These are phyloP conservation scores for Petrea volubilis DNA, from an alignment of 257 asterid genomes.

Conservation along the genomic window DNA sequence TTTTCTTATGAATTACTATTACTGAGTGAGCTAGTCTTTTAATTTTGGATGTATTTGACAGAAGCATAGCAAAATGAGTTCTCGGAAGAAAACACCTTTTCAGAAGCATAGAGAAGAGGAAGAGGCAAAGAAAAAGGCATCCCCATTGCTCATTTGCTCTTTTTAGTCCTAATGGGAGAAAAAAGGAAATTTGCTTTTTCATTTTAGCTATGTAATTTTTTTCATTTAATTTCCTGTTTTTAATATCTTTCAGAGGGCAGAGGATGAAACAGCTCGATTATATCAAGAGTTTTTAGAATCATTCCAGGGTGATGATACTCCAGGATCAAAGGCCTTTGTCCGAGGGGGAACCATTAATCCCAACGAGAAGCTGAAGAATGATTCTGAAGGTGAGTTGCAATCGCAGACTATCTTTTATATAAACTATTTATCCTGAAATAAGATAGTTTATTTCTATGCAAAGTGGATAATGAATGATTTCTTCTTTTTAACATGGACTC, in stretches of 20 bases:
- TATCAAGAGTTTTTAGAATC: slow-evolving; percentile 72
- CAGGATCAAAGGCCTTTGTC: slow-evolving; percentile 70
- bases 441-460: slow-evolving; percentile 7
- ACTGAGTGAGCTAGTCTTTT: background rate
- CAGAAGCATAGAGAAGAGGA: slow-evolving; percentile 86
- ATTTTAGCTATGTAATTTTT: background rate
- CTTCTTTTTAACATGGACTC: slow-evolving; percentile 60
- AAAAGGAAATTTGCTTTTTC: background rate
- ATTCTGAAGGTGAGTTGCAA: slow-evolving; percentile 57
- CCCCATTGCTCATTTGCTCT: background rate
- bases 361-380: slow-evolving; percentile 50
- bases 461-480: slow-evolving; percentile 57
- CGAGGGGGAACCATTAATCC: slow-evolving; percentile 77
- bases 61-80: slow-evolving; percentile 45
- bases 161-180: background rate
- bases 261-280: slow-evolving; percentile 68
- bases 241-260: slow-evolving; percentile 51
- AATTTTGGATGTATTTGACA: background rate
- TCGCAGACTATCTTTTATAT: background rate
- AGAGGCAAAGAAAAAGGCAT: slow-evolving; percentile 72
- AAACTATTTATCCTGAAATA: background rate
- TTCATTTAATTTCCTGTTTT: background rate
- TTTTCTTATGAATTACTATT: background rate
- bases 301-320: slow-evolving; percentile 50
- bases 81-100: slow-evolving; percentile 71